A percentile compares a stretch with the other conserved stretches of the same genome.
phyloP scores from a whole-genome alignment of 768 basidiomycete species.

The Mycena epipterygia region DNA sequence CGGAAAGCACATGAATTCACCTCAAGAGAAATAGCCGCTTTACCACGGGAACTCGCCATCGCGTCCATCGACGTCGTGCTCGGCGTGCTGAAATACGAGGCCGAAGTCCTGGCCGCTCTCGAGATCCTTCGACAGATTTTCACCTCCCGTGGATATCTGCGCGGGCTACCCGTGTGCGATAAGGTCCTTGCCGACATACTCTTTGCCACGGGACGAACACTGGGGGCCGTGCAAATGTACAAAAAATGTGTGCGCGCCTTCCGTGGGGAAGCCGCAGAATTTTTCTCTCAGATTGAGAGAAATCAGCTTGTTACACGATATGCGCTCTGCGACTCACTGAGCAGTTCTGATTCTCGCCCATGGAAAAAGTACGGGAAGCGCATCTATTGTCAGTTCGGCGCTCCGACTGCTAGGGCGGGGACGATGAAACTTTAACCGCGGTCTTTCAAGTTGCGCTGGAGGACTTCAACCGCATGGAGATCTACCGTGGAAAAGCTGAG shows the following conservation, averaged over 20 bases:
- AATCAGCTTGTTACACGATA: neutral
- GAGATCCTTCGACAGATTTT: conserved; percentile 5
- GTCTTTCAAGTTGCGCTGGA: neutral
- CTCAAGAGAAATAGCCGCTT: neutral
- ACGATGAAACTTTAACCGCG: neutral
- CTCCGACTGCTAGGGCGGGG: neutral
- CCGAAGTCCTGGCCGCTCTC: neutral
- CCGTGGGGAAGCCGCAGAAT: neutral
- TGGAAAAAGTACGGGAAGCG: neutral
- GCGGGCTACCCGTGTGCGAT: conserved; percentile 7
- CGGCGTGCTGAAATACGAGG: neutral
- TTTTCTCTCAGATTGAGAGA: neutral
- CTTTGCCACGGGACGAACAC: neutral
- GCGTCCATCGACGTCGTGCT: neutral
- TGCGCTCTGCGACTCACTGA: neutral
- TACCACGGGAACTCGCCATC: neutral
- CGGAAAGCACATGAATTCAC: neutral
- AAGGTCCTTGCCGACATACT: neutral
- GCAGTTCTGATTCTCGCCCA: neutral
- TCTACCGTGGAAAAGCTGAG: neutral
- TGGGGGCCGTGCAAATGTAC: neutral
- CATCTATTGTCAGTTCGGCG: neutral
- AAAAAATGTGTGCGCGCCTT: neutral
- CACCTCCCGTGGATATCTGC: neutral
- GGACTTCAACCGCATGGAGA: neutral